Evolutionary conservation across 140 eudicot species (phyloP).

Genomic region (Bidens hawaiensis): DNA sequence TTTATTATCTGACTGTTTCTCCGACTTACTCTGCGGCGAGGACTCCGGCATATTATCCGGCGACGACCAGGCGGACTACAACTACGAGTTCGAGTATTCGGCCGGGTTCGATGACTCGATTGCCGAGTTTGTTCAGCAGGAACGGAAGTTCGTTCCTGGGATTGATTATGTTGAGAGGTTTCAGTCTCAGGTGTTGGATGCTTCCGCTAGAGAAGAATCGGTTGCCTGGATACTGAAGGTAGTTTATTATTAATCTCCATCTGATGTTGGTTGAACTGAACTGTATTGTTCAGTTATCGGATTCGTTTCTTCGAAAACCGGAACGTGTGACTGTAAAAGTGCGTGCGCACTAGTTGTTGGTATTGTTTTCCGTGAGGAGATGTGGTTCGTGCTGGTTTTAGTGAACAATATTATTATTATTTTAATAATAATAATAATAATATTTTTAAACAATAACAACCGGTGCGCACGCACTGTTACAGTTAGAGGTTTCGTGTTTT

Average conservation of each 20-base stretch:
- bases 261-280: too few species aligned
- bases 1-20: conserved; percentile 53
- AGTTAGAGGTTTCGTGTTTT: too few species aligned
- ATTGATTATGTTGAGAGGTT: conserved; percentile 36
- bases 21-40: conserved; percentile 87
- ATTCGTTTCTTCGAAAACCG: too few species aligned
- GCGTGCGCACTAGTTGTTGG: too few species aligned
- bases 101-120: conserved; percentile 69
- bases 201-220: conserved; percentile 67
- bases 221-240: conserved; percentile 98
- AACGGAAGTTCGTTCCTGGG: conserved; percentile 61
- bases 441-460: too few species aligned
- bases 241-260: neutral
- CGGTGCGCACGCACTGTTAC: too few species aligned
- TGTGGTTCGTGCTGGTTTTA: too few species aligned
- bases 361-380: too few species aligned
- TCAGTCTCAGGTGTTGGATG: conserved; percentile 54
- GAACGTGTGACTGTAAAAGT: too few species aligned
- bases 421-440: too few species aligned
- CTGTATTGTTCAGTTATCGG: too few species aligned
- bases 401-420: too few species aligned
- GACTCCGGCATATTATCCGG: conserved; percentile 62
- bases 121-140: conserved; percentile 66
- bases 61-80: conserved; percentile 48
- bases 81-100: conserved; percentile 44